Percentiles rank a stretch among this genome's conserved stretches.
phyloP scores from a whole-genome alignment of 2,329 filamentous ascomycete genomes.

The Tolypocladium inflatum region DNA sequence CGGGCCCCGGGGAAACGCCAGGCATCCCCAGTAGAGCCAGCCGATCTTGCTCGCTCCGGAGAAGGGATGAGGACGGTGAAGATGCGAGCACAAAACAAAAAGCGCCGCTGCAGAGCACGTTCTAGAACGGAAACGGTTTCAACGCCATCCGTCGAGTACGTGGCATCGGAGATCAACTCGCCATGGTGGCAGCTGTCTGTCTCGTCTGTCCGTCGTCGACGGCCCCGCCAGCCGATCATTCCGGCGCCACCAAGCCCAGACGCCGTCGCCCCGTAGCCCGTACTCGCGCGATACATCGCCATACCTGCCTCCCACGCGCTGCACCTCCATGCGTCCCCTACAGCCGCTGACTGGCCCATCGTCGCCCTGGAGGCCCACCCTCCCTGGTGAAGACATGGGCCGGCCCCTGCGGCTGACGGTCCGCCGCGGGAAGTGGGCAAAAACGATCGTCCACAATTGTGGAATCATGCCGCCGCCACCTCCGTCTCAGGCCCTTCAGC shows the following conservation, averaged over 20 bases:
- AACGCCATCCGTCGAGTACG: background rate
- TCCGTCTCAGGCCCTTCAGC: background rate
- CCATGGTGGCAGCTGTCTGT: background rate
- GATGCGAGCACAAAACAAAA: background rate
- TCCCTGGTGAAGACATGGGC: background rate
- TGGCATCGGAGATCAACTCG: background rate
- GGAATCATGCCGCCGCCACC: background rate
- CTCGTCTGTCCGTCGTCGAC: background rate
- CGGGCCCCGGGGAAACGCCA: too few relatives aligned
- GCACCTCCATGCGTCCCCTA: background rate
- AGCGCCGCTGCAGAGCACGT: background rate
- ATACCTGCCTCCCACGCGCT: background rate
- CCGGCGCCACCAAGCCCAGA: background rate
- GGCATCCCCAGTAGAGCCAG: too few relatives aligned
- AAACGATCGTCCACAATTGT: background rate
- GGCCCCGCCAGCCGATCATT: background rate
- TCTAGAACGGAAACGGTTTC: background rate
- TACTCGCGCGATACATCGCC: background rate
- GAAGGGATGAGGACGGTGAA: background rate
- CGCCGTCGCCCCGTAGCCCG: background rate
- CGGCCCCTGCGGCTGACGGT: constrained; percentile 3
- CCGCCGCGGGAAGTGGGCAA: constrained; percentile 2
- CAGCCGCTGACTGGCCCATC: background rate
- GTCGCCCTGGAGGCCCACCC: too few relatives aligned
- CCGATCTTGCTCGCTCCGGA: too few relatives aligned